Conservation (phyloP, 163 green algal species). For the Chlorella variabilis region DNA sequence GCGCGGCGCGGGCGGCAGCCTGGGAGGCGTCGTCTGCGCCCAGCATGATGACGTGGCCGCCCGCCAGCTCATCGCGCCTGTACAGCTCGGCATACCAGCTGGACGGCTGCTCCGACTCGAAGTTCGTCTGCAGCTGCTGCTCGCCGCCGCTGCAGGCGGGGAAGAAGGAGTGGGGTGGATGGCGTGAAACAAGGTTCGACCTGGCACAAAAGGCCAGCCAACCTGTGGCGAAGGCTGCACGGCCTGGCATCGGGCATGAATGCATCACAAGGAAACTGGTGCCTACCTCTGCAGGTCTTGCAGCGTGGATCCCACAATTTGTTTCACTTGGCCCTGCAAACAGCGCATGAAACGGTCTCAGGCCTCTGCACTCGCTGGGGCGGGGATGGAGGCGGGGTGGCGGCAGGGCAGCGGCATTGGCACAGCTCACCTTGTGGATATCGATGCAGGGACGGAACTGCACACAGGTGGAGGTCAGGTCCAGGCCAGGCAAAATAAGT, state of each 20-base stretch:
- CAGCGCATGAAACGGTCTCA: too few relatives aligned
- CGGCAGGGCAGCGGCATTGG: not conserved
- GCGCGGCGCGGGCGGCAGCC: conserved; percentile 77
- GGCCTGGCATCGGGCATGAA: too few relatives aligned
- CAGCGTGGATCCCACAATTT: conserved; percentile 97
- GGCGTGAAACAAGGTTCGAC: too few relatives aligned
- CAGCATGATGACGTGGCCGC: conserved; percentile 99
- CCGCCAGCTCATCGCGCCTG: conserved; percentile 75
- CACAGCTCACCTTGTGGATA: conserved; percentile 82
- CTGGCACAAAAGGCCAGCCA: too few relatives aligned
- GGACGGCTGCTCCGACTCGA: conserved; percentile 87
- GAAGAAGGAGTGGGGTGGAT: not conserved
- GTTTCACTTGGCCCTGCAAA: conserved; percentile 96
- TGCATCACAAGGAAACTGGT: not conserved
- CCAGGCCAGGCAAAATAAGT: too few relatives aligned
- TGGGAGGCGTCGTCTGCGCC: conserved; percentile 80
- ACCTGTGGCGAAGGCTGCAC: too few relatives aligned
- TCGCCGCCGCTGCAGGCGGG: conserved; percentile 3
- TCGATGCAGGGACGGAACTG: conserved; percentile 94
- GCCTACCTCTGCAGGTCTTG: conserved; percentile 68
- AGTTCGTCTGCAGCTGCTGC: conserved; percentile 89
- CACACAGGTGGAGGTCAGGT: not conserved
- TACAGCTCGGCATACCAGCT: conserved; percentile 93
- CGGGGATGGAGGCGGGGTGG: too few relatives aligned
- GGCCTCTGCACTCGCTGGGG: too few relatives aligned